Evolutionary conservation across 73 alveolate genomes (phyloP), one percentile per base, ranked within the genome.

Genomic region (Symbiodinium natans): DNA sequence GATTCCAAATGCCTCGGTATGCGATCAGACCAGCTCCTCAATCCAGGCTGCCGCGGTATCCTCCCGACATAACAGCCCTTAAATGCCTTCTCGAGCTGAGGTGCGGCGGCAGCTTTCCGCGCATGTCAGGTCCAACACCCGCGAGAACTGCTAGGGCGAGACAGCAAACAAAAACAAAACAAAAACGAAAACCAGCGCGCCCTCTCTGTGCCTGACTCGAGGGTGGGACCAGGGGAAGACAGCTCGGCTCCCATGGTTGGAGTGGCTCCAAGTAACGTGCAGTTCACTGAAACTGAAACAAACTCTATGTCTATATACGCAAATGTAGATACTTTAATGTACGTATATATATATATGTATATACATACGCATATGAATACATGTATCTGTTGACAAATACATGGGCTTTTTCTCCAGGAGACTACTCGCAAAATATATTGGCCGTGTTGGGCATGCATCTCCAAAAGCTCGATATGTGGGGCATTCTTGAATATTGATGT

Each of bases 51-150:
- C 41, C 34, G 46, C 4, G 7, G 4, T 74, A 3, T 6, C 23
- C 11, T 8, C 7, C 7, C 7, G 8, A 8, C 85, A 11, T 17
- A 25, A 33, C 27, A n/a, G 11, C 11, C 9, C 8, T 59, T 59
- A 19, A 25, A 25, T 10, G 27, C 27, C 33, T 59, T 25, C 29
- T 59, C 33, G 4, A 10, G 33, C 15, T 59, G 77, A n/a, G 27
- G 33, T n/a, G 84, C 97, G 88, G 43, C 31, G 97, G 75, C 33
- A 90, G 88, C 39, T 90, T 90, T 42, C 87, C 87, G 29, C 97
- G 97, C 97, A 90, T 90, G 88, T 90, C 97, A 31, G 34, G 56
- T 40, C 97, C 97, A 29, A 90, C 97, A 34, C 97, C 97, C 48
- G 68, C 97, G 36, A 90, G 48, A 41, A 90, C 97, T 90, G 88